These are phyloP conservation scores for Colletotrichum zoysiae DNA, from an alignment of 2,329 filamentous ascomycete species.

Conservation along the genomic window DNA sequence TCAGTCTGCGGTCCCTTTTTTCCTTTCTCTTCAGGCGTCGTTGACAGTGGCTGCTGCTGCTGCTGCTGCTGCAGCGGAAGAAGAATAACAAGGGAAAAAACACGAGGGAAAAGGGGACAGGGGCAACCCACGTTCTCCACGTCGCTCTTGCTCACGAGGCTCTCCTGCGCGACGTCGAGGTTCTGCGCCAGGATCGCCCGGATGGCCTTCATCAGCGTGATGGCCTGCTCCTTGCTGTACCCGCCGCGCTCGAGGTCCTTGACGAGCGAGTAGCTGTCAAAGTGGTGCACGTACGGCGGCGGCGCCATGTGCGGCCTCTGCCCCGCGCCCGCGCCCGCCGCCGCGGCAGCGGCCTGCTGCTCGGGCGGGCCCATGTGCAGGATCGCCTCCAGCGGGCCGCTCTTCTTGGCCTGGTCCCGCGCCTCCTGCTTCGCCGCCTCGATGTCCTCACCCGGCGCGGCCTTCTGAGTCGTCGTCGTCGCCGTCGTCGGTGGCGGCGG, in stretches of 20 bases:
- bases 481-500: neutral
- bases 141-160: slow-evolving; percentile 88
- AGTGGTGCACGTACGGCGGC: slow-evolving; percentile 91
- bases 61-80: neutral
- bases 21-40: neutral
- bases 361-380: slow-evolving; percentile 60
- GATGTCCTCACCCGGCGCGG: neutral
- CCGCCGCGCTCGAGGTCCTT: slow-evolving; percentile 79
- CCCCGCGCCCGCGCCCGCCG: slow-evolving; percentile 44
- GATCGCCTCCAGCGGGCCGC: slow-evolving; percentile 65
- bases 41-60: neutral
- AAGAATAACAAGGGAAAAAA: neutral
- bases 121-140: slow-evolving; percentile 77
- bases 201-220: slow-evolving; percentile 93
- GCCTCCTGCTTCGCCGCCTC: slow-evolving; percentile 47
- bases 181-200: slow-evolving; percentile 82
- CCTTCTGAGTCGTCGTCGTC: neutral
- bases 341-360: slow-evolving; percentile 31
- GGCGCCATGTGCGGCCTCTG: slow-evolving; percentile 77
- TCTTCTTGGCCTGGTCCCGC: slow-evolving; percentile 56
- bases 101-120: neutral
- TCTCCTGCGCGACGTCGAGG: slow-evolving; percentile 82
- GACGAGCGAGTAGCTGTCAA: slow-evolving; percentile 93
- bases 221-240: slow-evolving; percentile 80
- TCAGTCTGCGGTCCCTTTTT: neutral